These are phyloP conservation scores for Escovopsis sp. DNA, from an alignment of 2,329 filamentous ascomycete species.

Conservation along the genomic window DNA sequence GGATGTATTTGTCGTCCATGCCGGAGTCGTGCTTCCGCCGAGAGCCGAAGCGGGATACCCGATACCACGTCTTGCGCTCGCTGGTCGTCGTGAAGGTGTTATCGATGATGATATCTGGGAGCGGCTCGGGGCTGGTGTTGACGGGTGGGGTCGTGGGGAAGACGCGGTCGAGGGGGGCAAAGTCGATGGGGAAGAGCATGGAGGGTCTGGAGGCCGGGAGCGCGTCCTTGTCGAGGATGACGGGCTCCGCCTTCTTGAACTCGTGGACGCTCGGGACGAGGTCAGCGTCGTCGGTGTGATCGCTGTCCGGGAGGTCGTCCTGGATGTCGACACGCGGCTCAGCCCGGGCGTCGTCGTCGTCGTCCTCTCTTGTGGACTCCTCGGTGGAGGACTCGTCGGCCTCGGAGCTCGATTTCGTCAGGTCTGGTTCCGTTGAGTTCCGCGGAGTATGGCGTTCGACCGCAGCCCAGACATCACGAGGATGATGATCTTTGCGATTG, in stretches of 20 bases:
- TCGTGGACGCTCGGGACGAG: too few species aligned
- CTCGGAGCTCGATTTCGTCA: not conserved
- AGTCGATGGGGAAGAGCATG: slow-evolving; percentile 16
- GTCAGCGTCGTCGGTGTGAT: not conserved
- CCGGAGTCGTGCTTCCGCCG: slow-evolving; percentile 39
- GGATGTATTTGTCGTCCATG: slow-evolving; percentile 43
- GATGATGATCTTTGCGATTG: too few species aligned
- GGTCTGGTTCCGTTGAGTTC: not conserved
- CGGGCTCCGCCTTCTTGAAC: not conserved
- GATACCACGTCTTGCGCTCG: slow-evolving; percentile 50
- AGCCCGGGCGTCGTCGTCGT: too few species aligned
- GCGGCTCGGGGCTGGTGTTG: slow-evolving; percentile 16
- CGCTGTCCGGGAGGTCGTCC: not conserved
- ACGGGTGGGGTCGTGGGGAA: slow-evolving; percentile 13
- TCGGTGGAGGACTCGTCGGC: too few species aligned
- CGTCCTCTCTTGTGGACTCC: too few species aligned
- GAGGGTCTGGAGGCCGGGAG: slow-evolving; percentile 4
- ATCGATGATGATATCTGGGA: slow-evolving; percentile 31
- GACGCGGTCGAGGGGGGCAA: slow-evolving; percentile 18
- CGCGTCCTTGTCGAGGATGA: not conserved
- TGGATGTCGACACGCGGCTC: not conserved
- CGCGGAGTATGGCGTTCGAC: too few species aligned
- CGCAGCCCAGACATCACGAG: too few species aligned
- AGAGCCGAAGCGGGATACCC: slow-evolving; percentile 44
- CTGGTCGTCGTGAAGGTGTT: slow-evolving; percentile 39